These are phyloP conservation scores for Micractinium sp. DNA, from an alignment of 139 green algal genomes.

Conservation along the genomic window DNA sequence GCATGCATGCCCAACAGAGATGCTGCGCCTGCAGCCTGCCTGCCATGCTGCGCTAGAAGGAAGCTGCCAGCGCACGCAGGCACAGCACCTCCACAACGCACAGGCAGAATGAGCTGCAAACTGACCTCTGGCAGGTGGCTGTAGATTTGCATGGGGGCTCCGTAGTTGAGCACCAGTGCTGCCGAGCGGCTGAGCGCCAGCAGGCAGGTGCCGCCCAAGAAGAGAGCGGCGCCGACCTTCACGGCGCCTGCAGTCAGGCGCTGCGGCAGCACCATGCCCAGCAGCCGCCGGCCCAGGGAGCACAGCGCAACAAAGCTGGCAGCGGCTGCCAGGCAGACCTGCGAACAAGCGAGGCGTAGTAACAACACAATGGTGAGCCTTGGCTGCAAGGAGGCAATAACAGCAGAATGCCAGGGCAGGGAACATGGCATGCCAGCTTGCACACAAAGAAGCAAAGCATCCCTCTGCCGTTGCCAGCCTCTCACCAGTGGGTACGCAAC, in stretches of 20 bases:
- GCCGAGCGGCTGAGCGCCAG: conserved; percentile 44
- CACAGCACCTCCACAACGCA: no score
- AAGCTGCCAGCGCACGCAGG: no score
- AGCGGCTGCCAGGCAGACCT: conserved; percentile 73
- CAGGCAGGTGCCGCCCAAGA: conserved; percentile 17
- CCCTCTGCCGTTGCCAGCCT: not conserved
- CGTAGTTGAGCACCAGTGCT: conserved; percentile 60
- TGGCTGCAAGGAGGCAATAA: no score
- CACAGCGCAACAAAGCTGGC: conserved; percentile 34
- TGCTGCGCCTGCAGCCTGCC: no score
- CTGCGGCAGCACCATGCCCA: not conserved
- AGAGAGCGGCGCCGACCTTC: not conserved
- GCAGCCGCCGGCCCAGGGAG: not conserved
- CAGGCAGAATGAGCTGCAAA: not conserved
- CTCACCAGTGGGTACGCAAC: conserved; percentile 73
- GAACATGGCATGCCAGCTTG: not conserved
- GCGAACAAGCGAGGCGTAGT: not conserved
- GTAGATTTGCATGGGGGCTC: conserved; percentile 62
- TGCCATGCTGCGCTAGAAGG: not conserved
- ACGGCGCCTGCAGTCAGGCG: not conserved
- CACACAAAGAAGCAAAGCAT: not conserved
- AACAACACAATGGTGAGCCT: no score
- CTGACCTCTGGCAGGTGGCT: conserved; percentile 24
- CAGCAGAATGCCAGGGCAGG: no score
- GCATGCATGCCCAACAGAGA: not conserved